Evolutionary conservation across 2,329 filamentous ascomycete genomes (phyloP).

Genomic region (Nigrospora sphaerica): DNA sequence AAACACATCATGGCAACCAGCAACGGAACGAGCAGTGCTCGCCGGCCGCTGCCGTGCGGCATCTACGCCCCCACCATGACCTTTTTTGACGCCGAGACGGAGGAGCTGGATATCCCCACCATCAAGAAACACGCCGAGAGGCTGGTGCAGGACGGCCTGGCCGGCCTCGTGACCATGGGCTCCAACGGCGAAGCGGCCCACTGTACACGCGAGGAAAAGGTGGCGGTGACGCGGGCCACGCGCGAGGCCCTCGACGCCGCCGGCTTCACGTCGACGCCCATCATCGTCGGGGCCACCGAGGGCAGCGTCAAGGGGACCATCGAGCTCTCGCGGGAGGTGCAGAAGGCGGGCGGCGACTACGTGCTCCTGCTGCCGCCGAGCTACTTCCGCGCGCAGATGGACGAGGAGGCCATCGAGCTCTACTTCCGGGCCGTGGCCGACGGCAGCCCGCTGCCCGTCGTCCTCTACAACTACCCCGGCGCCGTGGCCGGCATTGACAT

Average conservation of each 20-base stretch:
- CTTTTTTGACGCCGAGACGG: conserved; percentile 49
- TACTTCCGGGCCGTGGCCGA: conserved; percentile 56
- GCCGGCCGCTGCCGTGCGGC: conserved; percentile 59
- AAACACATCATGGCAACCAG: conserved; percentile 24
- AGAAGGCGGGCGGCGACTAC: conserved; percentile 56
- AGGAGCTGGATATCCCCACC: conserved; percentile 44
- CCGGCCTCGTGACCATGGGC: conserved; percentile 61
- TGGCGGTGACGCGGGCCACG: conserved; percentile 50
- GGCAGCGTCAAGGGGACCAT: conserved; percentile 59
- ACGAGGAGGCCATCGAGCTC: conserved; percentile 44
- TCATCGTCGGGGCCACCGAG: conserved; percentile 48
- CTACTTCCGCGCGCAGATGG: conserved; percentile 58
- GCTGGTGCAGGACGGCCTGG: conserved; percentile 53
- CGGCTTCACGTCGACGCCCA: conserved; percentile 43
- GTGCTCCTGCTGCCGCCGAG: conserved; percentile 61
- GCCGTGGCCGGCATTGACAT: conserved; percentile 49
- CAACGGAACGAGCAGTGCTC: conserved; percentile 26
- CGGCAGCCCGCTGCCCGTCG: conserved; percentile 45
- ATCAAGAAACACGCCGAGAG: conserved; percentile 44
- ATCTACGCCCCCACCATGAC: conserved; percentile 55
- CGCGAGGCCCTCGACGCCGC: conserved; percentile 50
- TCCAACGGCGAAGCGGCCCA: conserved; percentile 69
- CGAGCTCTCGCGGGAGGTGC: conserved; percentile 59
- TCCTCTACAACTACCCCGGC: conserved; percentile 58
- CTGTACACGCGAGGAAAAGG: conserved; percentile 55